phyloP scores from a whole-genome alignment of 495 filamentous ascomycete species.

The Aspergillus mulundensis region DNA sequence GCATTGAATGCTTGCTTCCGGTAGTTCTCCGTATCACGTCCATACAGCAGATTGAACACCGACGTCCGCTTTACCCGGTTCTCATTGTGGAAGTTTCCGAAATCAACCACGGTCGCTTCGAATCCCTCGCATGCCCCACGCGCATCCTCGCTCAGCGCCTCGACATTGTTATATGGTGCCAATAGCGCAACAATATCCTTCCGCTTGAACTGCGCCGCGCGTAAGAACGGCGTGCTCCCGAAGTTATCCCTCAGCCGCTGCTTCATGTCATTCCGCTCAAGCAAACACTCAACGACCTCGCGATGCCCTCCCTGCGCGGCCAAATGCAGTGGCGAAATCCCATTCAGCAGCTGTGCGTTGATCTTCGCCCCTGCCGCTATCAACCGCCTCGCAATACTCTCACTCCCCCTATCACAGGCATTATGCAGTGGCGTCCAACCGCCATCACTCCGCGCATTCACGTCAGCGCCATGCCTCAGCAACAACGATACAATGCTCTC shows the following conservation, averaged over 20 bases:
- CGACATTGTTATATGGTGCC: conserved; percentile 51
- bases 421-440: conserved; percentile 64
- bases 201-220: conserved; percentile 55
- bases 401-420: conserved; percentile 53
- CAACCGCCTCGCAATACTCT: conserved; percentile 45
- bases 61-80: conserved; percentile 51
- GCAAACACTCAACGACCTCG: conserved; percentile 53
- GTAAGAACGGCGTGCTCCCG: conserved; percentile 56
- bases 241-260: conserved; percentile 53
- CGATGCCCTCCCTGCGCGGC: conserved; percentile 58
- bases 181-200: conserved; percentile 55
- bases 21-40: conserved; percentile 50
- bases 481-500: conserved; percentile 54
- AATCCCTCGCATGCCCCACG: conserved; percentile 56
- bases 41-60: conserved; percentile 61
- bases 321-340: conserved; percentile 58
- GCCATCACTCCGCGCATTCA: conserved; percentile 55
- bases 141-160: conserved; percentile 50
- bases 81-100: conserved; percentile 62
- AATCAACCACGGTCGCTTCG: conserved; percentile 65
- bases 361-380: conserved; percentile 50
- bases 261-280: conserved; percentile 45
- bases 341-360: conserved; percentile 53
- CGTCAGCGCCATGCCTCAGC: conserved; percentile 46
- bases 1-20: conserved; percentile 50